Base-by-base conservation (phyloP, 148 eudicot genomes). In the Rhododendron mucronatum region DNA sequence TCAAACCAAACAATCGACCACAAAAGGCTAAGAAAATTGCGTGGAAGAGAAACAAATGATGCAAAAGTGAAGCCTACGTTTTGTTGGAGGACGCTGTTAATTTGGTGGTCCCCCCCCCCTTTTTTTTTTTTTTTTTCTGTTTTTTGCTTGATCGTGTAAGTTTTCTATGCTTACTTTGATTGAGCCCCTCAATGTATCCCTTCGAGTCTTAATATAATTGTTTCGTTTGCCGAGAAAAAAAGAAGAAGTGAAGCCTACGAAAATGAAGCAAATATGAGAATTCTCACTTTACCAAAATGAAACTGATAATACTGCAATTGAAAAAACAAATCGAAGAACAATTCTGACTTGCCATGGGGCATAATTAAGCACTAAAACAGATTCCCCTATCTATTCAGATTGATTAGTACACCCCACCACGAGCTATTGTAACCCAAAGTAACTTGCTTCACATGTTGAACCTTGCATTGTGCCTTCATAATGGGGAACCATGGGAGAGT, bases 401-500 rank as follows among this genome's bases (percentile, higher is more conserved):
- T 67, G 74, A 67, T 79, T 84, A 79, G 77, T 75, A 78, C 86
- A 84, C 80, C 87, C 75, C 88, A 86, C 83, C 89, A 87, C 5
- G 33, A 57, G 76, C 47, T 84, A 83, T 90, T 84, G 83, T 83
- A 89, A 80, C 75, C 83, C 88, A 86, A 89, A 90, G 78, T 80
- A 86, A 84, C 47, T 67, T n/a, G 53, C 84, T 76, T 89, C 87
- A 84, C 78, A 82, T 3, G 82, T 39, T 0, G 48, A 55, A 23
- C 85, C 87, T 82, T 23, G 74, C 69, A 33, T 67, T 61, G 75
- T 82, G 73, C 82, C 89, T 51, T 91, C 91, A 55, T 88, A 86
- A 61, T 50, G 77, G 47, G 87, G 86, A n/a, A 77, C 57, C 78
- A 73, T 86, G 73, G 92, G 90, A 33, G 92, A 86, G 83, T 86